phyloP scores from a whole-genome alignment of 176 grass and related monocot species.

The Juncus effusus region DNA sequence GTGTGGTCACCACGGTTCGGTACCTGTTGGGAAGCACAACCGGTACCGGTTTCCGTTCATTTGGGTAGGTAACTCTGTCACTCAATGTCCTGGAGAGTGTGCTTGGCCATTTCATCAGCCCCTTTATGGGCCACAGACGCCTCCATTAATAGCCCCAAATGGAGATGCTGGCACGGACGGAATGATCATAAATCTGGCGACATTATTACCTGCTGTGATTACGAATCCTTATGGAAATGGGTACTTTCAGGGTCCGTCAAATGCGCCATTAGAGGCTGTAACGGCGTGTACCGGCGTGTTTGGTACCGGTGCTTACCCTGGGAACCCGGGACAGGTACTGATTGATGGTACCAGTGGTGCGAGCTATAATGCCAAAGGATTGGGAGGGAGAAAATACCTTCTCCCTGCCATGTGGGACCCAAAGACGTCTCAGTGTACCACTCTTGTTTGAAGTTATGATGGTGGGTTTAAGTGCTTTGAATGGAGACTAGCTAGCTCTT shows the following conservation, averaged over 20 bases:
- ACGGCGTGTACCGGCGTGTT: slow-evolving; percentile 60
- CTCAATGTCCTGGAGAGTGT: slow-evolving; percentile 60
- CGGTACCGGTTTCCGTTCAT: slow-evolving; percentile 45
- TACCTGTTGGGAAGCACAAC: slow-evolving; percentile 16
- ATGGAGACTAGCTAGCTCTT: slow-evolving; percentile 24
- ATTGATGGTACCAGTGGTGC: slow-evolving; percentile 49
- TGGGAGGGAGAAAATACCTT: slow-evolving; percentile 40
- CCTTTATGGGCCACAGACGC: slow-evolving; percentile 44
- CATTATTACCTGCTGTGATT: slow-evolving; percentile 41
- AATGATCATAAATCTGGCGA: slow-evolving; percentile 59
- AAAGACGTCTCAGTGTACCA: slow-evolving; percentile 46
- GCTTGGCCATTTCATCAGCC: slow-evolving; percentile 78
- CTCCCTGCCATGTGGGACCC: slow-evolving; percentile 85
- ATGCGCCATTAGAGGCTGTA: slow-evolving; percentile 60
- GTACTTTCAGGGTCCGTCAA: slow-evolving; percentile 52
- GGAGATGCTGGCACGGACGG: slow-evolving; percentile 68
- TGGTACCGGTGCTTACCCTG: slow-evolving; percentile 54
- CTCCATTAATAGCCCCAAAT: slow-evolving; percentile 54
- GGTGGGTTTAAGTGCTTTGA: slow-evolving; percentile 12
- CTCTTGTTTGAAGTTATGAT: slow-evolving; percentile 36
- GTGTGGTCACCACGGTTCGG: slow-evolving; percentile 64
- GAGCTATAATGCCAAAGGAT: slow-evolving; percentile 52
- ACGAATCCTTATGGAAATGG: slow-evolving; percentile 70
- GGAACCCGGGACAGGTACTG: slow-evolving; percentile 43
- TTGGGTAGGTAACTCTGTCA: slow-evolving; percentile 54